Percentiles rank a stretch among this genome's conserved stretches.
These are phyloP conservation scores for Colletotrichum sansevieriae DNA, from an alignment of 2,329 filamentous ascomycete species.

Conservation along the genomic window DNA sequence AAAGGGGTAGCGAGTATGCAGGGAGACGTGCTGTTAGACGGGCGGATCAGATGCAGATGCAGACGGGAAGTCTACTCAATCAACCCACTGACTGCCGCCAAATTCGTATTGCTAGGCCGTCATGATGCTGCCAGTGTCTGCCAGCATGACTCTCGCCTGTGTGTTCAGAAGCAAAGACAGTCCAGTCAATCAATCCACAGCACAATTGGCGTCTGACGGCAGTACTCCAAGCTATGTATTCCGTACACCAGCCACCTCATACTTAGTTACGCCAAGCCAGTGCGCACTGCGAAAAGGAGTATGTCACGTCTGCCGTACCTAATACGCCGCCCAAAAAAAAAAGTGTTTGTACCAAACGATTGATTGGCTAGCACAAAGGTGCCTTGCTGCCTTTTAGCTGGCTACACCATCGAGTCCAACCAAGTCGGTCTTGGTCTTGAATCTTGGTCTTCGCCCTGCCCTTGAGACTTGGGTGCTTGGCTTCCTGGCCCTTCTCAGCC, in stretches of 20 bases:
- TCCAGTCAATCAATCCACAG: not conserved
- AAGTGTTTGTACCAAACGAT: too few species aligned
- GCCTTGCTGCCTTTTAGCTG: too few species aligned
- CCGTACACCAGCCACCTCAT: too few species aligned
- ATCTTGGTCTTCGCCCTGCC: not conserved
- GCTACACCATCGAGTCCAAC: not conserved
- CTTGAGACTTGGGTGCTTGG: slow-evolving; percentile 7
- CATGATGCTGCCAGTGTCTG: slow-evolving; percentile 19
- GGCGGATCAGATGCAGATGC: slow-evolving; percentile 1
- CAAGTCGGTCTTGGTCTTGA: slow-evolving; percentile 1
- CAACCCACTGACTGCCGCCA: slow-evolving; percentile 27
- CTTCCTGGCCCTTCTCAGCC: slow-evolving; percentile 7
- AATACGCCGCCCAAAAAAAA: too few species aligned
- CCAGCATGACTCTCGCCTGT: not conserved
- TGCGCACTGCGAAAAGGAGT: too few species aligned
- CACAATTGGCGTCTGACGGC: slow-evolving; percentile 17
- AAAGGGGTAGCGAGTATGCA: slow-evolving; percentile 26
- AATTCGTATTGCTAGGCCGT: slow-evolving; percentile 4
- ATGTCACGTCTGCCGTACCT: too few species aligned
- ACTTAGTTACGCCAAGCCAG: too few species aligned
- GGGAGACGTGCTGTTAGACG: slow-evolving; percentile 2
- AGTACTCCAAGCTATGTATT: too few species aligned
- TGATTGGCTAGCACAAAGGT: too few species aligned
- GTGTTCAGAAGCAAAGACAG: too few species aligned
- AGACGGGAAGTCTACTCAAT: not conserved